Base-by-base conservation (phyloP, 164 flowering plant species). In the Berberis vulgaris region DNA sequence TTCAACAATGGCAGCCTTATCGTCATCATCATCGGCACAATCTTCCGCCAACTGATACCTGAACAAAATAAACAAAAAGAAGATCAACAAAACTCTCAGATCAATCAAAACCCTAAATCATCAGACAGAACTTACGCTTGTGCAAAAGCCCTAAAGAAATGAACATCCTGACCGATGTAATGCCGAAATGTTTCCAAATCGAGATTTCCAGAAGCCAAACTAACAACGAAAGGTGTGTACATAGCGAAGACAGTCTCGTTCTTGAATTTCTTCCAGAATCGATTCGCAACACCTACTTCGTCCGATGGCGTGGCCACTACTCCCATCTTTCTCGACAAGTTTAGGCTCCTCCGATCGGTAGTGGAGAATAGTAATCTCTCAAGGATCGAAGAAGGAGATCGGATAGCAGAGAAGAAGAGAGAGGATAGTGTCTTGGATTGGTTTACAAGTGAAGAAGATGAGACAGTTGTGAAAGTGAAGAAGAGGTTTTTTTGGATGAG, bases 21-120 rank as follows among this genome's bases (percentile, higher is more conserved):
- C 95, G 58, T 94, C 98, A 66, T 94, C 99, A 78, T 91, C 99
- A 68, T 91, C 99, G 1, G 96, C 87, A 73, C 86, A 85, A 38
- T 88, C 96, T 65, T 84, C 94, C 4, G 96, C 96, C 81, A 86
- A 75, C 64, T 88, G 87, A 67, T 79, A 88, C 74, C 95, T 88
- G 52, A 54, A 54, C 1, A 41, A 3, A 49, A 57, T 55, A 63
- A 41, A 59, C 49, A 45, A 71, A 61, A 45, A 54, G n/a, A 4
- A 61, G 59, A 46, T 44, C 56, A 41, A 39, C 53, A 7, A 41
- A 66, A 63, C 26, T 26, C 5, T 12, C 43, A 6, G 10, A 47
- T 47, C 50, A 11, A 13, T 10, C 53, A 45, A 45, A 45, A 65
- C 10, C 47, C 58, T 43, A 41, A 65, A 41, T 44, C 61, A n/a